Conservation (phyloP, 2,329 filamentous ascomycete species). For the Cladophialophora psammophila region DNA sequence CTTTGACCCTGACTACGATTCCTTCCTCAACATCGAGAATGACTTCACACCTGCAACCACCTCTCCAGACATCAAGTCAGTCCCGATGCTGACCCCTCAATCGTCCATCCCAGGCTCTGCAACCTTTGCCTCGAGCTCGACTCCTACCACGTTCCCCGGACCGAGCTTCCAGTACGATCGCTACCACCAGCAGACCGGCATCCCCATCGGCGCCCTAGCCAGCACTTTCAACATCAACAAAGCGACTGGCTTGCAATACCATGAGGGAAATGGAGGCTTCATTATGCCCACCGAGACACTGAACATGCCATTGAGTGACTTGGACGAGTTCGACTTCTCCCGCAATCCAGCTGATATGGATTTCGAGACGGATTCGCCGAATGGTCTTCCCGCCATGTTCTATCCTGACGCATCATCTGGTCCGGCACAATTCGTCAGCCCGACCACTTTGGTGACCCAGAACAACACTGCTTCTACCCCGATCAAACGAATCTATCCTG, state of each 20-base stretch:
- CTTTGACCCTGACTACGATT: slow-evolving; percentile 56
- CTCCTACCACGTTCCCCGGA: slow-evolving; percentile 70
- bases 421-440: slow-evolving; percentile 71
- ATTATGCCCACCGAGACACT: slow-evolving; percentile 51
- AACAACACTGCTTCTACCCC: slow-evolving; percentile 47
- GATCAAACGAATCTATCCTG: slow-evolving; percentile 83
- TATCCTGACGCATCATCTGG: slow-evolving; percentile 57
- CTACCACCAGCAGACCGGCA: slow-evolving; percentile 93
- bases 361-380: slow-evolving; percentile 69
- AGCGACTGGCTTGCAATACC: slow-evolving; percentile 53
- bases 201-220: slow-evolving; percentile 82
- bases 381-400: slow-evolving; percentile 67
- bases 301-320: slow-evolving; percentile 50
- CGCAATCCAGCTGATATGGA: slow-evolving; percentile 70
- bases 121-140: slow-evolving; percentile 49
- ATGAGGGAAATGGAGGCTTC: slow-evolving; percentile 47
- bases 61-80: slow-evolving; percentile 44
- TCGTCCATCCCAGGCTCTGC: slow-evolving; percentile 49
- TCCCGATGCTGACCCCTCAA: slow-evolving; percentile 48
- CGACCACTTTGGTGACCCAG: slow-evolving; percentile 69
- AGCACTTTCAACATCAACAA: slow-evolving; percentile 81
- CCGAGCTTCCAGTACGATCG: slow-evolving; percentile 95
- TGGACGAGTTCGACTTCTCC: slow-evolving; percentile 66
- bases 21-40: slow-evolving; percentile 56
- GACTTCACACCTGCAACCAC: slow-evolving; percentile 46